These are phyloP conservation scores for Cicer judaicum DNA, from an alignment of 306 rosid genomes.

Conservation along the genomic window DNA sequence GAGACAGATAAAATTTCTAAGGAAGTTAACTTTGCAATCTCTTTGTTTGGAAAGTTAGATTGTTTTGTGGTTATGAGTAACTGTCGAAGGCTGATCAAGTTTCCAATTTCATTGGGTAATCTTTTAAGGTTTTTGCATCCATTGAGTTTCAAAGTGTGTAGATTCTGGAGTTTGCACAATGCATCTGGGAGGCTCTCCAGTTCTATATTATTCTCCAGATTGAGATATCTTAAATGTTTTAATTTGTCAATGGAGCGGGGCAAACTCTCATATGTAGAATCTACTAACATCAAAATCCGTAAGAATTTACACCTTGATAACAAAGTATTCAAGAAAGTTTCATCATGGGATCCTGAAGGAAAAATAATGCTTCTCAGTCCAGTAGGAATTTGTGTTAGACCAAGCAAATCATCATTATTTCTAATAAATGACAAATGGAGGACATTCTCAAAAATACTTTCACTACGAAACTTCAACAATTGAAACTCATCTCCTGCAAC, in stretches of 20 bases:
- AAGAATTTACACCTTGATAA: conserved; percentile 9
- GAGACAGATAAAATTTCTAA: background rate
- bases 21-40: conserved; percentile 11
- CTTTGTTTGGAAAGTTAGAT: background rate
- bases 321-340: conserved; percentile 1
- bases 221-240: conserved; percentile 24
- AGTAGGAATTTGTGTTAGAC: background rate
- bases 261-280: background rate
- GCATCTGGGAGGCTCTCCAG: conserved; percentile 4
- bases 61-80: background rate
- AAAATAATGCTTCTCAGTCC: conserved; percentile 16
- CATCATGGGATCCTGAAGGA: background rate
- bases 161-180: conserved; percentile 15
- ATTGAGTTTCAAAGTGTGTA: background rate
- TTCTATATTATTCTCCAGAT: background rate
- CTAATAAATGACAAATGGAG: background rate
- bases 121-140: background rate
- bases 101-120: conserved; percentile 13
- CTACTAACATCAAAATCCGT: background rate
- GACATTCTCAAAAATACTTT: background rate
- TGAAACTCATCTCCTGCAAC: background rate
- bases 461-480: background rate
- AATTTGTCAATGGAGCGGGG: background rate
- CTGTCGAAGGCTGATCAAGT: conserved; percentile 6
- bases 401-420: background rate